Percentiles rank a stretch among this genome's conserved stretches.
phyloP scores from a whole-genome alignment of 2,329 filamentous ascomycete genomes.

The Arthroderma sp. region DNA sequence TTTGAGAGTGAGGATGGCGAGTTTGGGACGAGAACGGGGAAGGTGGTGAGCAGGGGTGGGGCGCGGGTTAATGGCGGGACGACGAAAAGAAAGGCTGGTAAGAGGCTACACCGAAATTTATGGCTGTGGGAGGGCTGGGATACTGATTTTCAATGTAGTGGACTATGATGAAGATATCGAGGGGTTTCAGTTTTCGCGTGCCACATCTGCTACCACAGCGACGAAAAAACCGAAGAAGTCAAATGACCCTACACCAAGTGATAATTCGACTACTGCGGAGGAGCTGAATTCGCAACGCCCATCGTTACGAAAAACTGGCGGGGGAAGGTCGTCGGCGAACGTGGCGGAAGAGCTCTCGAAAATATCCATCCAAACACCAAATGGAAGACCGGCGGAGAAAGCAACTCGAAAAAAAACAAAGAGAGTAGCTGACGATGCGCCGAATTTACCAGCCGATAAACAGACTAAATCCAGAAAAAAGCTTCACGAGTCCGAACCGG shows the following conservation, averaged over 20 bases:
- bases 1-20: constrained; percentile 1
- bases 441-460: background rate
- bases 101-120: constrained; percentile 13
- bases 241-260: constrained; percentile 14
- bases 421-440: too few species aligned
- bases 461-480: constrained; percentile 12
- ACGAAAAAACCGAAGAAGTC: constrained; percentile 11
- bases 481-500: constrained; percentile 17
- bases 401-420: too few species aligned
- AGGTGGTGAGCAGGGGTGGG: background rate
- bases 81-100: constrained; percentile 34
- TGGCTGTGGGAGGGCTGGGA: background rate
- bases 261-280: background rate
- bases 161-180: constrained; percentile 62
- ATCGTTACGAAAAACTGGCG: too few species aligned
- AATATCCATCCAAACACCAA: too few species aligned
- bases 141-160: constrained; percentile 13
- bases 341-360: too few species aligned
- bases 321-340: too few species aligned
- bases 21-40: constrained; percentile 3
- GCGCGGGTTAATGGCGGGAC: constrained; percentile 11
- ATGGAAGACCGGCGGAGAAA: too few species aligned
- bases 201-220: constrained; percentile 36
- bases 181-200: constrained; percentile 62
- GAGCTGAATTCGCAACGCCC: too few species aligned